Percentiles rank a stretch among this genome's conserved stretches.
These are phyloP conservation scores for Schizochytrium sp. DNA, from an alignment of 108 stramenopile species.

Conservation along the genomic window DNA sequence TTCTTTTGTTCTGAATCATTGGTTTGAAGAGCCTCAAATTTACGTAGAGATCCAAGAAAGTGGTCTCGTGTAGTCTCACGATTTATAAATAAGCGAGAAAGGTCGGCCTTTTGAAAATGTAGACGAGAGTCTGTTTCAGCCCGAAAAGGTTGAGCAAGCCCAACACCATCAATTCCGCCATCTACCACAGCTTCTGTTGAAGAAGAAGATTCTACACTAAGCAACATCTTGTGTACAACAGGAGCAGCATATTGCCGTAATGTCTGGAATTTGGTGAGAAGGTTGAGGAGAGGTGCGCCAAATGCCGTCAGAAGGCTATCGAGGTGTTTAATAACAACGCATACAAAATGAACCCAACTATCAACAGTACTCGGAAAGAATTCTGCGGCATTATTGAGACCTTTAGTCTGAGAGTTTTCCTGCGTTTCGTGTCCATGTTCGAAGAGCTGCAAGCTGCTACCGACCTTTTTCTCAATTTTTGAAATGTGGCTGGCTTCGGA, in stretches of 20 bases:
- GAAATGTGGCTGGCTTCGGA: background rate
- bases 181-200: background rate
- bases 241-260: background rate
- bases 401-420: background rate
- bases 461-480: too few relatives aligned
- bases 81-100: background rate
- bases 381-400: background rate
- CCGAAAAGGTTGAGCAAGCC: background rate
- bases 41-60: background rate
- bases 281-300: background rate
- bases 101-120: background rate
- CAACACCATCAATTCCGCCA: background rate
- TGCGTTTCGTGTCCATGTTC: background rate
- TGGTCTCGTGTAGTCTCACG: background rate
- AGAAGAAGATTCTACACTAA: background rate
- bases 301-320: background rate
- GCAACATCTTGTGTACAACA: background rate
- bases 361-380: background rate
- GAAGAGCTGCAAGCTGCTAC: background rate
- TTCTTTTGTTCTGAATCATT: background rate
- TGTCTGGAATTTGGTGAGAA: background rate
- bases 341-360: constrained; percentile 18
- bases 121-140: constrained; percentile 14
- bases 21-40: background rate
- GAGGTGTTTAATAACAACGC: background rate